Conservation (phyloP, 306 rosid species). For the Erythrophleum fordii region DNA sequence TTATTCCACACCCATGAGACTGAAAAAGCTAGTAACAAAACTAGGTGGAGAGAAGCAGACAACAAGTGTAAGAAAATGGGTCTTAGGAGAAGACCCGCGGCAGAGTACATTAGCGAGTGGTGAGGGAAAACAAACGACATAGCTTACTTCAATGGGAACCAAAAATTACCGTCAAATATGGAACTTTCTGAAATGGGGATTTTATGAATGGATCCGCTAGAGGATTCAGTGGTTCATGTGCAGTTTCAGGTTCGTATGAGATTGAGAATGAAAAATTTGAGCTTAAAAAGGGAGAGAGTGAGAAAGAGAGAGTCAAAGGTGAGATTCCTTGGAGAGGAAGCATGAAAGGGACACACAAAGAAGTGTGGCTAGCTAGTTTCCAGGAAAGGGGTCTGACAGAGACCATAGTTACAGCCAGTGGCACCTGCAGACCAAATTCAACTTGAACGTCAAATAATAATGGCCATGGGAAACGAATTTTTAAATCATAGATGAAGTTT, state of each 20-base stretch:
- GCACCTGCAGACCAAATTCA: background rate
- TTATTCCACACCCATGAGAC: slow-evolving; percentile 39
- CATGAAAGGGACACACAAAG: too few relatives aligned
- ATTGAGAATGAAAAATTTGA: background rate
- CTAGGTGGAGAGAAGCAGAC: slow-evolving; percentile 37
- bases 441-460: background rate
- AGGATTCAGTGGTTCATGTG: background rate
- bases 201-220: background rate
- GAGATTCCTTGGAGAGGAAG: background rate
- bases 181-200: background rate
- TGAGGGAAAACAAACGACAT: slow-evolving; percentile 21
- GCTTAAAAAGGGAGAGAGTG: background rate
- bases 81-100: slow-evolving; percentile 32
- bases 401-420: too few relatives aligned
- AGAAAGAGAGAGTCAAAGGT: background rate
- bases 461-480: background rate
- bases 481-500: background rate
- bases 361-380: background rate
- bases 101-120: slow-evolving; percentile 14
- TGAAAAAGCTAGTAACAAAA: slow-evolving; percentile 32
- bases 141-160: background rate
- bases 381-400: background rate
- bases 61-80: slow-evolving; percentile 50
- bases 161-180: background rate
- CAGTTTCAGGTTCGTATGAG: background rate